These are phyloP conservation scores for Lanmaoa rubissima DNA, from an alignment of 768 basidiomycete genomes.

Conservation along the genomic window DNA sequence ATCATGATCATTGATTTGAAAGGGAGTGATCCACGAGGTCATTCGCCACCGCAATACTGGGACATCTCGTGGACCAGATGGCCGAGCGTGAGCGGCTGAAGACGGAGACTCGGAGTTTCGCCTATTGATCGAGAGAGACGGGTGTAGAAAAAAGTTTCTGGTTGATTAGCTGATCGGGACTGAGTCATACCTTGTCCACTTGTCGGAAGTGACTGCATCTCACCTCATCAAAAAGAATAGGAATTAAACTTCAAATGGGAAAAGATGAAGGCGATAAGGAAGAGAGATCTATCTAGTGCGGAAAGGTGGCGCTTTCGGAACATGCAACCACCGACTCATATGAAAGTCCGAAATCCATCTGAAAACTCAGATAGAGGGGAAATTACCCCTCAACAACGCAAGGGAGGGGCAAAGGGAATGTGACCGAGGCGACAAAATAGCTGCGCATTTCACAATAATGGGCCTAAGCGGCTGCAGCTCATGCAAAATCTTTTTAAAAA, in stretches of 20 bases:
- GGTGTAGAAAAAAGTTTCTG: slow-evolving; percentile 20
- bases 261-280: slow-evolving; percentile 25
- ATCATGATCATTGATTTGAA: slow-evolving; percentile 20
- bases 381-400: slow-evolving; percentile 15
- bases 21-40: slow-evolving; percentile 28
- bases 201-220: slow-evolving; percentile 13
- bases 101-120: slow-evolving; percentile 19
- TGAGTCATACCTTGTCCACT: slow-evolving; percentile 14
- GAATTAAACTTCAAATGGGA: slow-evolving; percentile 16
- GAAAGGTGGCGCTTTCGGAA: slow-evolving; percentile 24
- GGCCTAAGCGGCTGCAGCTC: slow-evolving; percentile 6
- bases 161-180: slow-evolving; percentile 12
- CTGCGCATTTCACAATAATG: slow-evolving; percentile 11
- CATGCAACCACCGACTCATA: slow-evolving; percentile 25
- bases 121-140: slow-evolving; percentile 6
- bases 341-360: slow-evolving; percentile 32
- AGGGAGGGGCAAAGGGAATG: slow-evolving; percentile 6
- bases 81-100: slow-evolving; percentile 10
- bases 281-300: slow-evolving; percentile 13
- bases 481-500: slow-evolving; percentile 8
- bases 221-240: slow-evolving; percentile 15
- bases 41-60: slow-evolving; percentile 15
- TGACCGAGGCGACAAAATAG: slow-evolving; percentile 5
- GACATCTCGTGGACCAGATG: slow-evolving; percentile 14
- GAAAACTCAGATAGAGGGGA: slow-evolving; percentile 30